Conservation (phyloP, 768 basidiomycete genomes). For the Trametes villosa region DNA sequence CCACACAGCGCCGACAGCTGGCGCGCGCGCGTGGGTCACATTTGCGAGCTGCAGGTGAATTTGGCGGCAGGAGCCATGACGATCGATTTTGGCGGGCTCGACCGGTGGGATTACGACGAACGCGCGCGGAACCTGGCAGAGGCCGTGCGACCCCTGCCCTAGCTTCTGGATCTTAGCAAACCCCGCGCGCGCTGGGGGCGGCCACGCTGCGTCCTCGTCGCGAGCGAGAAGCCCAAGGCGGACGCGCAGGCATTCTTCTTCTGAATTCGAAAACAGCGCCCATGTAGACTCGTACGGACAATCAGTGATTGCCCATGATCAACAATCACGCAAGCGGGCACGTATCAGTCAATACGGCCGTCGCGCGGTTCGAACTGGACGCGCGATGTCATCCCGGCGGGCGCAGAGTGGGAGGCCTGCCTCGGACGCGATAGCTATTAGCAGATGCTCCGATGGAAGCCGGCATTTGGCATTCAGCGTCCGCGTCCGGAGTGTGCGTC, state of each 20-base stretch:
- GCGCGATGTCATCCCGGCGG: conserved; percentile 1
- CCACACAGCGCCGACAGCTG: conserved; percentile 79
- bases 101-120: conserved; percentile 72
- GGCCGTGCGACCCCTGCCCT: conserved; percentile 37
- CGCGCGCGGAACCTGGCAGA: conserved; percentile 67
- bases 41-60: conserved; percentile 74
- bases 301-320: conserved; percentile 24
- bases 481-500: too few species aligned
- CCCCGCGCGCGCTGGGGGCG: too few species aligned
- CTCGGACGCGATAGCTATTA: too few species aligned
- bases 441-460: neutral
- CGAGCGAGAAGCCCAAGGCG: too few species aligned
- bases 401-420: too few species aligned
- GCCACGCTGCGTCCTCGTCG: too few species aligned
- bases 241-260: too few species aligned
- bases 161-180: too few species aligned
- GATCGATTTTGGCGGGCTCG: conserved; percentile 77
- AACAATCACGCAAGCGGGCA: conserved; percentile 19
- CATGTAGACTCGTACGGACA: conserved; percentile 8
- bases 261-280: conserved; percentile 13
- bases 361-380: conserved; percentile 1
- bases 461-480: neutral
- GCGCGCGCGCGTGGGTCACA: conserved; percentile 71
- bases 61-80: conserved; percentile 62
- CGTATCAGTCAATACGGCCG: conserved; percentile 13